phyloP scores from a whole-genome alignment of 192 early-diverging fungal species.

The Lobosporangium transversale region DNA sequence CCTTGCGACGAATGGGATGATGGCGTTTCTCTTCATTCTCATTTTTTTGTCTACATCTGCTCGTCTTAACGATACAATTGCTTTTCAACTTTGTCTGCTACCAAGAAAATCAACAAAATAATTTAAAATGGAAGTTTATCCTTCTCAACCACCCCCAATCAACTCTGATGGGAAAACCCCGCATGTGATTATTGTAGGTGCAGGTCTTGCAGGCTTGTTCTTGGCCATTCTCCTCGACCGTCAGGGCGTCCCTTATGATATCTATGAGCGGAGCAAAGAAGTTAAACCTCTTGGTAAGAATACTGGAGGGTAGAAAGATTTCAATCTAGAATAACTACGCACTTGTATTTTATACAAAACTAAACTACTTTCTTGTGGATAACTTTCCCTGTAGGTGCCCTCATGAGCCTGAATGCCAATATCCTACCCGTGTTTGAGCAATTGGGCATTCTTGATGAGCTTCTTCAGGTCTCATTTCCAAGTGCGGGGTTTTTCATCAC shows the following conservation, averaged over 20 bases:
- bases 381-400: not conserved
- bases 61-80: too few relatives aligned
- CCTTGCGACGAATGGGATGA: too few relatives aligned
- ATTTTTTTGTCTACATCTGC: too few relatives aligned
- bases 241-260: not conserved
- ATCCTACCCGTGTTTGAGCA: not conserved
- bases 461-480: not conserved
- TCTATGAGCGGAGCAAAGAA: constrained; percentile 15
- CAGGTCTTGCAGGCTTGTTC: constrained; percentile 1
- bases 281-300: constrained; percentile 22
- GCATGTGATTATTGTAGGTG: constrained; percentile 13
- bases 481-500: not conserved
- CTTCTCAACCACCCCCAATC: too few relatives aligned
- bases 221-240: not conserved
- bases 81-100: too few relatives aligned
- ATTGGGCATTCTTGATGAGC: not conserved
- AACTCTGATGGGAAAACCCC: too few relatives aligned
- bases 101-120: too few relatives aligned
- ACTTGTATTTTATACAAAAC: not conserved
- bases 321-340: not conserved
- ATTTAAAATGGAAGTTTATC: too few relatives aligned
- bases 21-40: too few relatives aligned
- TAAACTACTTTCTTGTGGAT: not conserved
- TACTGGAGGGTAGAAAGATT: not conserved
- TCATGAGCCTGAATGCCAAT: not conserved